A percentile compares a stretch with the other conserved stretches of the same genome.
Evolutionary conservation across 768 basidiomycete genomes (phyloP).

Genomic region (Gyrodon lividus): DNA sequence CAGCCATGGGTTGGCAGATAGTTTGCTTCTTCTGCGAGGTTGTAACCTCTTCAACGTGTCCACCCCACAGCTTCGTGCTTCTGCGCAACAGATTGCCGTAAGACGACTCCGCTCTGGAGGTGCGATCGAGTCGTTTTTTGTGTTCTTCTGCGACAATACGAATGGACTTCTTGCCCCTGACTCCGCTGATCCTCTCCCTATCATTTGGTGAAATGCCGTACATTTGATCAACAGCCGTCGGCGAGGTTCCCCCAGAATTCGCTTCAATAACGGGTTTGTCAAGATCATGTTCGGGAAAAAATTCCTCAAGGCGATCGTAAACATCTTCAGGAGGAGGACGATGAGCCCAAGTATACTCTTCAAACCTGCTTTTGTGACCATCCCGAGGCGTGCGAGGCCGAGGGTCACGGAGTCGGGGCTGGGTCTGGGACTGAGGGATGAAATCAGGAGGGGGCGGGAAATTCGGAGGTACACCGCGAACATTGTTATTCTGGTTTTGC

Average conservation of each 20-base stretch:
- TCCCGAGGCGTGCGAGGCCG: constrained; percentile 30
- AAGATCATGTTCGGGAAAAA: constrained; percentile 94
- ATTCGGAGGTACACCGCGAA: constrained; percentile 17
- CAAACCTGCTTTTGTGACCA: constrained; percentile 50
- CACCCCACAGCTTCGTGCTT: constrained; percentile 96
- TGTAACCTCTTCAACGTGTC: constrained; percentile 89
- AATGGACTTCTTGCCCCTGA: constrained; percentile 85
- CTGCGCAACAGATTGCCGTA: constrained; percentile 61
- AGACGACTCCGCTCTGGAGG: constrained; percentile 56
- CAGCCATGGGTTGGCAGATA: constrained; percentile 44
- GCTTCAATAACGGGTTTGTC: constrained; percentile 95
- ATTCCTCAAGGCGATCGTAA: constrained; percentile 88
- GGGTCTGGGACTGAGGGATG: constrained; percentile 14
- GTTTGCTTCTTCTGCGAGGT: constrained; percentile 60
- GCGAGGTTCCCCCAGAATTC: constrained; percentile 74
- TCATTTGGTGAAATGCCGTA: constrained; percentile 37
- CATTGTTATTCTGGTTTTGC: constrained; percentile 14
- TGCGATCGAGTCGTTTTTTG: constrained; percentile 71
- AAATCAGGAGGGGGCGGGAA: constrained; percentile 20
- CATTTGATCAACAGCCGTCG: constrained; percentile 57
- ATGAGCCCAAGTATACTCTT: constrained; percentile 80
- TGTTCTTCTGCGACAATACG: constrained; percentile 88
- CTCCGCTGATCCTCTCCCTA: constrained; percentile 40
- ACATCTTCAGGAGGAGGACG: constrained; percentile 92
- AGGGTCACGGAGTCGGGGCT: constrained; percentile 14